A percentile compares a stretch with the other conserved stretches of the same genome.
These are phyloP conservation scores for Aegle marmelos DNA, from an alignment of 345 rosid genomes.

Conservation along the genomic window DNA sequence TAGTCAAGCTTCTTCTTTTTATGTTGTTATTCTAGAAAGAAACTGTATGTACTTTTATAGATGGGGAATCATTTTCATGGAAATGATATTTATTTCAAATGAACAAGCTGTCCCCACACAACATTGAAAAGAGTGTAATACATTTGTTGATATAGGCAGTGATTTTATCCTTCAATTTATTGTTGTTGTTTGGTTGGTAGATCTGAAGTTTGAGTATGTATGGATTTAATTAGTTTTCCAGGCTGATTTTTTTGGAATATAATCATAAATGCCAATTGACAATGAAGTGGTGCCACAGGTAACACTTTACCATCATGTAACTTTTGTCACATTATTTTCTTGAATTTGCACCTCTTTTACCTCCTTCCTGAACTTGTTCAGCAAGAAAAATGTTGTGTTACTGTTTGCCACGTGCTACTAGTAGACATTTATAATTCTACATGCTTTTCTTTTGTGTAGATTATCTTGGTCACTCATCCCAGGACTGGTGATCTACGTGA, in stretches of 20 bases:
- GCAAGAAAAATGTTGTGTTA: neutral
- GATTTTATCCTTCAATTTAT: neutral
- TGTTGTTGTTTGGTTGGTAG: neutral
- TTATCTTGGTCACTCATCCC: conserved; percentile 89
- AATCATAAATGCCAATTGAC: neutral
- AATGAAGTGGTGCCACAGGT: neutral
- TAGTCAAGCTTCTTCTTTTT: neutral
- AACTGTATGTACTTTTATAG: neutral
- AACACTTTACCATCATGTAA: neutral
- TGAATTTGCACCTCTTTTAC: neutral
- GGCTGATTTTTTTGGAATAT: neutral
- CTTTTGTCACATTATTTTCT: neutral
- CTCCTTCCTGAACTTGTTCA: neutral
- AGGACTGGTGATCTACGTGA: conserved; percentile 85
- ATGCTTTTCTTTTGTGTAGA: conserved; percentile 32
- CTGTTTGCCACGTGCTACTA: neutral
- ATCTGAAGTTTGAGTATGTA: neutral
- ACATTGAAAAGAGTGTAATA: too few relatives aligned
- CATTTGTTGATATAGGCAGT: neutral
- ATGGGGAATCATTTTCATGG: neutral
- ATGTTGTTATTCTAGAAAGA: neutral
- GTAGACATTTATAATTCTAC: neutral
- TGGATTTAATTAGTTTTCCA: neutral
- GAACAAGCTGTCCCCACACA: neutral
- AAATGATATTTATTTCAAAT: too few relatives aligned